Conservation (phyloP, 306 rosid genomes). For the Cicer arietinum region DNA sequence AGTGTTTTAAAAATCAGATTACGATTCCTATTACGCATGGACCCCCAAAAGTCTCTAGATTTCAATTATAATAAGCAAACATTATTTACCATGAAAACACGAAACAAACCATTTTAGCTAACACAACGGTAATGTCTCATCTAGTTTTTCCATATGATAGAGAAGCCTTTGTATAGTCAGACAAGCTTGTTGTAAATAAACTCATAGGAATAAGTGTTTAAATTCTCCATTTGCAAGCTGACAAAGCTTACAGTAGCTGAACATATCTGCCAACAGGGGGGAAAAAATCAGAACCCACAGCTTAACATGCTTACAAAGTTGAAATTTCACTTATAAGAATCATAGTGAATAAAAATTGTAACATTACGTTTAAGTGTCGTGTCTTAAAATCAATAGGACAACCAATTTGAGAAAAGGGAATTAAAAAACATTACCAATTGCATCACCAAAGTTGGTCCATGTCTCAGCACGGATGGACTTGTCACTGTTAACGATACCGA, state of each 20-base stretch:
- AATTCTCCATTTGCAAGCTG: conserved; percentile 88
- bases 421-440: conserved; percentile 60
- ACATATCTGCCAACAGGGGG: conserved; percentile 58
- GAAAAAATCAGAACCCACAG: conserved; percentile 28
- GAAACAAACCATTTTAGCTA: conserved; percentile 18
- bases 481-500: conserved; percentile 81
- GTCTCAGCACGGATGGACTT: conserved; percentile 72
- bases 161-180: conserved; percentile 16
- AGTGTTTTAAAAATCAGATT: conserved; percentile 16
- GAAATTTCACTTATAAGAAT: neutral
- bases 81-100: conserved; percentile 32
- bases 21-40: neutral
- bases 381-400: conserved; percentile 11
- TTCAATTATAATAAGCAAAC: conserved; percentile 23
- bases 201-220: conserved; percentile 75
- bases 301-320: conserved; percentile 12
- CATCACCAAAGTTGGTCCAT: conserved; percentile 87
- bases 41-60: neutral
- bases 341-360: neutral
- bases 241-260: conserved; percentile 79
- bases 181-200: conserved; percentile 23
- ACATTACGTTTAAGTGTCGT: neutral
- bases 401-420: conserved; percentile 21
- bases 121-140: conserved; percentile 16
- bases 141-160: conserved; percentile 31